These are phyloP conservation scores for Litchi chinensis DNA, from an alignment of 345 rosid species.

Conservation along the genomic window DNA sequence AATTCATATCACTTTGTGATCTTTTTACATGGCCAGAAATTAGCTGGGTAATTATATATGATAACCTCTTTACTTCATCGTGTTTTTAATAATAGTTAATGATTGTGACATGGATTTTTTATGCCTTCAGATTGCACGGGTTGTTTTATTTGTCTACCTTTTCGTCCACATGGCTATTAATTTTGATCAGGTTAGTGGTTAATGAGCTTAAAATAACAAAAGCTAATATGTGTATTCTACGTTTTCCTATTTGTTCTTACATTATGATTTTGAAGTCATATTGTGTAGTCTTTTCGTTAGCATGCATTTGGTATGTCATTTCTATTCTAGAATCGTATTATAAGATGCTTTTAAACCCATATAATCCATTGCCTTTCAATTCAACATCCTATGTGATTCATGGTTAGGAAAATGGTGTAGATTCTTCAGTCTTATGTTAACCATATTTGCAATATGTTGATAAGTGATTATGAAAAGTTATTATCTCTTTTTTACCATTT, in stretches of 20 bases:
- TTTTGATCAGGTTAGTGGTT: slow-evolving; percentile 67
- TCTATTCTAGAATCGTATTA: not conserved
- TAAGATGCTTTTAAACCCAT: not conserved
- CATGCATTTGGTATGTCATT: not conserved
- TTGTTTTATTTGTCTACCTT: slow-evolving; percentile 66
- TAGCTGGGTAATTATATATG: not conserved
- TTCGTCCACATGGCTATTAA: slow-evolving; percentile 60
- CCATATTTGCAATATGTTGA: not conserved
- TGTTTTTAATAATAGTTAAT: not conserved
- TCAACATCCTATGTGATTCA: not conserved
- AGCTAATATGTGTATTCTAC: not conserved
- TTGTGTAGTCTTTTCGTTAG: not conserved
- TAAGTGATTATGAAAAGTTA: not conserved
- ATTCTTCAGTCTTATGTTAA: not conserved
- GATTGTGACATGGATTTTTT: slow-evolving; percentile 3
- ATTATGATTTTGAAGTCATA: not conserved
- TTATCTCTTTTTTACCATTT: no score
- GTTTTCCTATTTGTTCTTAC: not conserved
- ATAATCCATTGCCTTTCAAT: not conserved
- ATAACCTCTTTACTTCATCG: not conserved
- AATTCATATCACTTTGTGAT: not conserved
- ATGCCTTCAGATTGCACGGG: slow-evolving; percentile 66
- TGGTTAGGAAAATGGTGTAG: not conserved
- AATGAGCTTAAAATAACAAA: slow-evolving; percentile 5
- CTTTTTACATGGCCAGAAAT: not conserved